A percentile compares a stretch with the other conserved stretches of the same genome.
These are phyloP conservation scores for Leishmania gerbilli DNA, from an alignment of 208 protist genomes.

Conservation along the genomic window DNA sequence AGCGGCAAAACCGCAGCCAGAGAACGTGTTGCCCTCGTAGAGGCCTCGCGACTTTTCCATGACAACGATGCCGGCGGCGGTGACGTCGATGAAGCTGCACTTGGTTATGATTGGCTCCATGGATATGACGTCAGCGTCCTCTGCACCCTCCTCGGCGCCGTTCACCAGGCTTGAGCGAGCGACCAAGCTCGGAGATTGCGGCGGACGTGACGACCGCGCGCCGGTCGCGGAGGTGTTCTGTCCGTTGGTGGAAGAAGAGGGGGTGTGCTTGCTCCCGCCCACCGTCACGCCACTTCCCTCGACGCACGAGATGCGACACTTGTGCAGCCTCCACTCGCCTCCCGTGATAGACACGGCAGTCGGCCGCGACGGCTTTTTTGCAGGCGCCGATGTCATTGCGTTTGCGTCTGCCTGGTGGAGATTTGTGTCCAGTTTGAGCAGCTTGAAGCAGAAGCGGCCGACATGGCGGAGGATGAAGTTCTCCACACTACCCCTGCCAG, in stretches of 20 bases:
- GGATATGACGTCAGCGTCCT: conserved; percentile 6
- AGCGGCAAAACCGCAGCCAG: conserved; percentile 77
- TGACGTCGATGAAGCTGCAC: conserved; percentile 81
- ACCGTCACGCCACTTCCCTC: conserved; percentile 74
- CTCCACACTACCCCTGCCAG: conserved; percentile 63
- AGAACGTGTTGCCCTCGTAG: conserved; percentile 77
- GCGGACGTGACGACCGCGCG: neutral
- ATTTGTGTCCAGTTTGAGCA: conserved; percentile 16
- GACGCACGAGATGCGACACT: conserved; percentile 75
- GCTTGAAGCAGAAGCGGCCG: conserved; percentile 26
- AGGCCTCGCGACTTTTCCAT: conserved; percentile 62
- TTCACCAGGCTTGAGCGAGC: neutral
- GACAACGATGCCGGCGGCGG: conserved; percentile 71
- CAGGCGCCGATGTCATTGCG: neutral
- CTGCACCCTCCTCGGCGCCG: conserved; percentile 1
- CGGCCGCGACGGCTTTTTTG: conserved; percentile 57
- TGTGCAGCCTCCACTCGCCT: conserved; percentile 71
- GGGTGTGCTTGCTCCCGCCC: conserved; percentile 14
- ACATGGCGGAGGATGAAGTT: conserved; percentile 83
- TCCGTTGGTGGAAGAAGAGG: neutral
- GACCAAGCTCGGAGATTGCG: neutral
- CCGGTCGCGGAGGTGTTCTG: neutral
- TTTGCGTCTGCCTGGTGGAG: neutral
- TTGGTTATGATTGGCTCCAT: conserved; percentile 69
- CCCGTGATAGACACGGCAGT: conserved; percentile 64